Evolutionary conservation across 2,329 filamentous ascomycete species (phyloP), one percentile per base, ranked within the genome.

Genomic region (Fusarium decemcellulare): DNA sequence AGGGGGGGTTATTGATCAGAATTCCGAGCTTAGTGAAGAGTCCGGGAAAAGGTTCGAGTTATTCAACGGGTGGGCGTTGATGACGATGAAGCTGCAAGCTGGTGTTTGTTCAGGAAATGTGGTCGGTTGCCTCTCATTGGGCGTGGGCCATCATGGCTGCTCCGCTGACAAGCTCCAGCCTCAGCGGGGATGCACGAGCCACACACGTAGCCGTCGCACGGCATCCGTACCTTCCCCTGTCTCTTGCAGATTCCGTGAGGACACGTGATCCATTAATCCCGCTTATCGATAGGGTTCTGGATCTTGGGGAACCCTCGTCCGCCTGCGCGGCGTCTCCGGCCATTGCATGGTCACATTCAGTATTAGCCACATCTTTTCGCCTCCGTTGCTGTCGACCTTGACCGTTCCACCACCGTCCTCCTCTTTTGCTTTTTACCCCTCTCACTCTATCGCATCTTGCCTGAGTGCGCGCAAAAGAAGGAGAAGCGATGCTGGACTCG

Each of bases 401-500:
- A 50, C 62, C 68, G 44, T 56, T 37, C 53, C 65, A 65, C 60
- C 54, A 57, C 39, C 42, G 63, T 60, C 71, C 46, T 51, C 29
- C 46, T 48, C 60, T 46, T 43, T 50, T 36, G 48, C 53, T 48
- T 64, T 48, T 42, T 23, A 23, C 23, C 23, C 23, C 23, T 42
- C 34, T 10, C 42, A 42, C 55, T 44, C 51, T 59, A 40, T 47
- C 54, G 36, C 56, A 63, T 58, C 16, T 48, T 59, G 44, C 47
- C 63, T 51, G 14, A 44, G 59, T 53, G 52, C 59, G 43, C 58
- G 58, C 48, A 23, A 37, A 30, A 61, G 54, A 51, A 29, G 70
- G 30, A 64, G 40, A 47, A 52, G 59, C 74, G 61, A 98, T 98
- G 95, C 84, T 99, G 82, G 96, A 99, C 84, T 92, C 93, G 15